Conservation (phyloP, 768 basidiomycete genomes). For the Suillus alpinus region DNA sequence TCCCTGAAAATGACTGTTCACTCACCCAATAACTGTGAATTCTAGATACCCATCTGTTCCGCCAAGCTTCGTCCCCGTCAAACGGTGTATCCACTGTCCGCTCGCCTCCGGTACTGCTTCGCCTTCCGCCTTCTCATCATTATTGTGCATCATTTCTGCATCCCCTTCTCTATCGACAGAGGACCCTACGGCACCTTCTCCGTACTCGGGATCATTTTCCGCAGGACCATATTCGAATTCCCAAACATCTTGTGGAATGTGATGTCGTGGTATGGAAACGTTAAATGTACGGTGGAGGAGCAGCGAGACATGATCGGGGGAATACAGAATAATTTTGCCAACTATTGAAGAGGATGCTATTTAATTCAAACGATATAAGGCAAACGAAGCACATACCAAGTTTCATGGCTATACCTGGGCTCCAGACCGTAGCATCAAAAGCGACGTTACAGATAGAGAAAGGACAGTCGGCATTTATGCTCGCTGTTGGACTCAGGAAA, state of each 20-base stretch:
- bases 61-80: slow-evolving; percentile 69
- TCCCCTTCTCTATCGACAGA: slow-evolving; percentile 3
- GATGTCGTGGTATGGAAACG: slow-evolving; percentile 88
- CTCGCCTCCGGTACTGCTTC: slow-evolving; percentile 41
- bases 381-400: slow-evolving; percentile 46
- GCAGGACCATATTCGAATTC: slow-evolving; percentile 83
- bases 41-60: slow-evolving; percentile 63
- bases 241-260: slow-evolving; percentile 81
- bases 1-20: slow-evolving; percentile 12
- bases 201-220: slow-evolving; percentile 77
- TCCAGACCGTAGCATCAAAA: slow-evolving; percentile 89
- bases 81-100: slow-evolving; percentile 78
- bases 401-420: slow-evolving; percentile 76
- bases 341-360: slow-evolving; percentile 38
- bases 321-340: slow-evolving; percentile 85
- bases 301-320: slow-evolving; percentile 89
- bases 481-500: slow-evolving; percentile 63
- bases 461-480: slow-evolving; percentile 80
- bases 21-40: slow-evolving; percentile 89
- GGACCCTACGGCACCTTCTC: slow-evolving; percentile 22
- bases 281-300: slow-evolving; percentile 93
- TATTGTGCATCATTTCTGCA: slow-evolving; percentile 12
- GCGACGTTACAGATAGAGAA: slow-evolving; percentile 71
- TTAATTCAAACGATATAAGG: not conserved
- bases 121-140: slow-evolving; percentile 8